These are phyloP conservation scores for Monosporascus sp. DNA, from an alignment of 2,329 filamentous ascomycete genomes.

Conservation along the genomic window DNA sequence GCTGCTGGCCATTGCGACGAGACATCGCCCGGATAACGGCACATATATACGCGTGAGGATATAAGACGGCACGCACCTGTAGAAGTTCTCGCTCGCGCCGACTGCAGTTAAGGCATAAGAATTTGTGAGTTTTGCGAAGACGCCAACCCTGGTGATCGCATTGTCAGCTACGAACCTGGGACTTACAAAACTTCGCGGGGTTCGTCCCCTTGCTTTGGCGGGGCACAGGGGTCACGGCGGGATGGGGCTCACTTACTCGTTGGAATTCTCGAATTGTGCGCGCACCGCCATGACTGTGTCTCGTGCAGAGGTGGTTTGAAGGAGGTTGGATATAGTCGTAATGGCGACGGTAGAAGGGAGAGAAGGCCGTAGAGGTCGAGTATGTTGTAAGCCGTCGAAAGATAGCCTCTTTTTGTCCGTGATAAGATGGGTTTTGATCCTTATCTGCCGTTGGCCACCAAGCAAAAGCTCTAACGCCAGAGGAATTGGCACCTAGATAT, in stretches of 20 bases:
- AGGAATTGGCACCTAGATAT: not conserved
- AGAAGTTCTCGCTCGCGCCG: conserved; percentile 97
- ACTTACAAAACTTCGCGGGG: conserved; percentile 11
- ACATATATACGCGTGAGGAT: no score
- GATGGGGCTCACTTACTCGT: conserved; percentile 59
- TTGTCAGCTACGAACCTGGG: conserved; percentile 8
- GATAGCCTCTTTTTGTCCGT: not conserved
- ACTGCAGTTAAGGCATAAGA: conserved; percentile 92
- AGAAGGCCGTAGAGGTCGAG: not conserved
- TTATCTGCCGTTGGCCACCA: no score
- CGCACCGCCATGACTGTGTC: conserved; percentile 55
- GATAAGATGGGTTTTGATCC: not conserved
- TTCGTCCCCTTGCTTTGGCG: conserved; percentile 6
- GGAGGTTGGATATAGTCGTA: conserved; percentile 8
- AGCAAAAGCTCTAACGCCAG: no score
- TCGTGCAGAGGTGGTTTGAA: conserved; percentile 8
- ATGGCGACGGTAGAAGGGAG: conserved; percentile 7
- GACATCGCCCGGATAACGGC: no score
- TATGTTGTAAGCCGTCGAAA: not conserved
- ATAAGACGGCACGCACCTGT: conserved; percentile 53
- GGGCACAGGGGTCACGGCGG: not conserved
- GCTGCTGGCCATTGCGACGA: no score
- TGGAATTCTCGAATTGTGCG: conserved; percentile 82
- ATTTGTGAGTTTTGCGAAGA: conserved; percentile 95
- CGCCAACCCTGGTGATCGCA: conserved; percentile 66